Evolutionary conservation across 106 monocot genomes (phyloP), one percentile per base, ranked within the genome.

Genomic region (Vanilla planifolia): DNA sequence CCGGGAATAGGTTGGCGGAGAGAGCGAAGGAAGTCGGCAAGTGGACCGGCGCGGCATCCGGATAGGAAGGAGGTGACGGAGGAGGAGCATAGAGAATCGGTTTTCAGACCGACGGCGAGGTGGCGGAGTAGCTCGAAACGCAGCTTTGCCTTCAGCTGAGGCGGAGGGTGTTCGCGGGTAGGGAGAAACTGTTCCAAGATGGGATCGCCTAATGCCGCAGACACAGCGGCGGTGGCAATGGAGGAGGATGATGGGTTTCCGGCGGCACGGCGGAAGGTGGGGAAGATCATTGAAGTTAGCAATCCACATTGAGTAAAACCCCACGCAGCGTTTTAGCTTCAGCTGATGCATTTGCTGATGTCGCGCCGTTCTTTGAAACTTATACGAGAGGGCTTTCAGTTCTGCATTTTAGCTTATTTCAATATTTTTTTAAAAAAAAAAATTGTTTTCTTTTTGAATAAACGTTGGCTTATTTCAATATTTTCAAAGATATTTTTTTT

Each of bases 91-190:
- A 20, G 57, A 57, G 33, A 20, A 7, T 57, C 57, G 8, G 57
- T 35, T 34, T 57, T 57, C 8, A 57, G 34, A 33, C 34, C 57
- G 0, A n/a, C 15, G 57, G 33, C 16, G 20, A 57, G 19, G 19
- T 57, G 57, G 21, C 34, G 57, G 57, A 57, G 35, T 19, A 57
- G 57, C 20, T 57, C 57, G 57, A 57, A 34, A 34, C 57, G 57
- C 8, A 35, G 34, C 1, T 35, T 57, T 21, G 20, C 20, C 0
- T 21, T 17, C 20, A 57, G 57, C 14, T 19, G 57, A 33, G 33
- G 57, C n/a, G 3, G 33, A 1, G 57, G 34, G 20, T 20, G 57
- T 8, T 25, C 15, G 33, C 35, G 19, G 34, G n/a, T 6, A 35
- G 57, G 57, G 34, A 57, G 57, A 28, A 57, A 35, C 32, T 57